Evolutionary conservation across 2,329 filamentous ascomycete species (phyloP), one percentile per base, ranked within the genome.

Genomic region (Microcyclosporella mali): DNA sequence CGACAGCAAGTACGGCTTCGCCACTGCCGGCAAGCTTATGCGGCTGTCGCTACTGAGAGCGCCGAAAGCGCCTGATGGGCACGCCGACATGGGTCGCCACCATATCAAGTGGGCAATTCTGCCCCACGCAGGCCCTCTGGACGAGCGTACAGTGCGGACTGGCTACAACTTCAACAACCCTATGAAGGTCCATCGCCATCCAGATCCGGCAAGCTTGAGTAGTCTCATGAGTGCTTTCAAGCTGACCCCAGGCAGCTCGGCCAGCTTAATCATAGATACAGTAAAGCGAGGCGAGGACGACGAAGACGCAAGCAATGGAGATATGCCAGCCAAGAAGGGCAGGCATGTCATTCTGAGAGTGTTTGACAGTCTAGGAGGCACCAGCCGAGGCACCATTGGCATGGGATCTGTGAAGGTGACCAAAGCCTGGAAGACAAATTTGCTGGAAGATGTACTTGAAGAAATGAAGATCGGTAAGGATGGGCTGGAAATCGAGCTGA

Each of bases 1-100:
- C 60, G 89, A 97, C 66, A 87, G 82, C 69, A 95, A 95, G 66
- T 97, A 95, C 61, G 90, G 90, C 14, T 97, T 97, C 61, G 90
- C 90, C 16, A 94, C 88, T 11, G 80, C 78, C 35, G 90, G 90
- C 33, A 92, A 85, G 61, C 65, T 88, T 42, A 97, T 97, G 90
- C 81, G 90, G 3, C 73, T 97, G 8, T 89, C 84, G 11, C 75
- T 97, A 15, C 76, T 95, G 14, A 82, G 90, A 31, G 82, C 88
- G 4, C 85, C 90, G 16, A 97, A 97, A 63, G 89, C 90, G 0
- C 90, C 90, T 1, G 90, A 97, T 63, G 88, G 81, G 4, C 83
- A 95, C 58, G 90, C 90, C 31, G 90, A 97, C 62, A 95, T 97
- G 88, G 90, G 66, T 35, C 52, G 53, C 37, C 90, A 97, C 64